Percentiles rank a stretch among this genome's conserved stretches.
phyloP scores from a whole-genome alignment of 164 flowering plant genomes.

The Echeveria elegans region DNA sequence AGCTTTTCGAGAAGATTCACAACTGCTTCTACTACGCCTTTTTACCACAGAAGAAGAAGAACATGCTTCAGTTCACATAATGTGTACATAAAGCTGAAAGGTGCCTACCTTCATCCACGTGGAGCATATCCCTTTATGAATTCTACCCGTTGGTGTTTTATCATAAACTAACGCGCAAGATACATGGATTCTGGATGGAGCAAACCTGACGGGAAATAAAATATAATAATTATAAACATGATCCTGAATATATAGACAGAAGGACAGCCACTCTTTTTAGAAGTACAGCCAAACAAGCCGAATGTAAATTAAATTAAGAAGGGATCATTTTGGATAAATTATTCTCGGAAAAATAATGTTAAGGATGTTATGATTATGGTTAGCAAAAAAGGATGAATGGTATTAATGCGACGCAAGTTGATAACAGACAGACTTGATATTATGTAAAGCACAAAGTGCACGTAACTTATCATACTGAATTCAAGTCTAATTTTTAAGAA shows the following conservation, averaged over 20 bases:
- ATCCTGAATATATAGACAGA: neutral
- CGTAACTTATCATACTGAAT: neutral
- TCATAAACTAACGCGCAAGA: conserved; percentile 77
- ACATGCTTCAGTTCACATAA: neutral
- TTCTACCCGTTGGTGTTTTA: conserved; percentile 64
- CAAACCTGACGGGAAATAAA: conserved; percentile 41
- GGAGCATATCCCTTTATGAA: conserved; percentile 92
- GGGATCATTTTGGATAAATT: too few relatives aligned
- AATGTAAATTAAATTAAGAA: too few relatives aligned
- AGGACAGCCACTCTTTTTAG: too few relatives aligned
- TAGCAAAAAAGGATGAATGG: neutral
- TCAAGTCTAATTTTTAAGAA: neutral
- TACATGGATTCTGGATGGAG: conserved; percentile 81
- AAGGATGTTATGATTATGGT: too few relatives aligned
- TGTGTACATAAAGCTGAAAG: neutral
- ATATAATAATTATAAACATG: neutral
- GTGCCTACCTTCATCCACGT: conserved; percentile 22
- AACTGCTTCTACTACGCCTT: neutral
- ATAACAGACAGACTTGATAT: neutral
- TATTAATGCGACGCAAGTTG: neutral
- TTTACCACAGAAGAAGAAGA: too few relatives aligned
- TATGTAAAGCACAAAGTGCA: neutral
- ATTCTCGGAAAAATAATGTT: too few relatives aligned
- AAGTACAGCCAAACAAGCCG: too few relatives aligned
- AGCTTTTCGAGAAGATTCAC: neutral